Evolutionary conservation across 352 stramenopile species (phyloP).

Genomic region (Phytophthora ramorum): DNA sequence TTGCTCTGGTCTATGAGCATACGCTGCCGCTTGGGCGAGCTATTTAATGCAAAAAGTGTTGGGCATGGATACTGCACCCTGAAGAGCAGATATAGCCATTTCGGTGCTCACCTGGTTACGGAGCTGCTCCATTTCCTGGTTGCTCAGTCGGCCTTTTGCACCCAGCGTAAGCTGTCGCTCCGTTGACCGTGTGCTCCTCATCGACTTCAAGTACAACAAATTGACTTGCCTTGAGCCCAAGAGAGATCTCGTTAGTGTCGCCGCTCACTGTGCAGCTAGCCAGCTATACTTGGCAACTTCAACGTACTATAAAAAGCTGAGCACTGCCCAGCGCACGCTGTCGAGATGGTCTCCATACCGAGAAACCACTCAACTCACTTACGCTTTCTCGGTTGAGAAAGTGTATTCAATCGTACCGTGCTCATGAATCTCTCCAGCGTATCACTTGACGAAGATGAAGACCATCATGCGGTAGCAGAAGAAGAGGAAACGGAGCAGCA

Average conservation of each 20-base stretch:
- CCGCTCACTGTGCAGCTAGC: not conserved
- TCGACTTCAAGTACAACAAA: constrained; percentile 1
- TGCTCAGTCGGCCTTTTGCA: constrained; percentile 61
- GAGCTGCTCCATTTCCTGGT: constrained; percentile 77
- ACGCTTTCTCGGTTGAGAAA: no score
- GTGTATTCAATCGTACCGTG: no score
- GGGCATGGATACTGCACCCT: no score
- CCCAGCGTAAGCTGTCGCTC: constrained; percentile 35
- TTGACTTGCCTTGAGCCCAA: not conserved
- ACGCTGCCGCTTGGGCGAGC: constrained; percentile 63
- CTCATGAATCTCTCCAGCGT: constrained; percentile 15
- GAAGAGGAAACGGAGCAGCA: constrained; percentile 17
- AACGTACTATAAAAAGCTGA: constrained; percentile 27
- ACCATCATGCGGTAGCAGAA: constrained; percentile 2
- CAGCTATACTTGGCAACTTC: constrained; percentile 35
- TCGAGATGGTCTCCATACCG: constrained; percentile 3
- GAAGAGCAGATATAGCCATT: not conserved
- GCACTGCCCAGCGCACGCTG: not conserved
- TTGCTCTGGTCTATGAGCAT: constrained; percentile 54
- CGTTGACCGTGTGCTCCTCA: constrained; percentile 9
- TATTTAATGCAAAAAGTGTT: constrained; percentile 15
- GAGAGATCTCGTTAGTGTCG: not conserved
- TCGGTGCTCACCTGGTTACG: constrained; percentile 47
- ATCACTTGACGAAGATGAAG: constrained; percentile 12
- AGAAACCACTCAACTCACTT: constrained; percentile 15